Evolutionary conservation across 2,329 filamentous ascomycete genomes (phyloP).

Genomic region (Ophiostoma sp.): DNA sequence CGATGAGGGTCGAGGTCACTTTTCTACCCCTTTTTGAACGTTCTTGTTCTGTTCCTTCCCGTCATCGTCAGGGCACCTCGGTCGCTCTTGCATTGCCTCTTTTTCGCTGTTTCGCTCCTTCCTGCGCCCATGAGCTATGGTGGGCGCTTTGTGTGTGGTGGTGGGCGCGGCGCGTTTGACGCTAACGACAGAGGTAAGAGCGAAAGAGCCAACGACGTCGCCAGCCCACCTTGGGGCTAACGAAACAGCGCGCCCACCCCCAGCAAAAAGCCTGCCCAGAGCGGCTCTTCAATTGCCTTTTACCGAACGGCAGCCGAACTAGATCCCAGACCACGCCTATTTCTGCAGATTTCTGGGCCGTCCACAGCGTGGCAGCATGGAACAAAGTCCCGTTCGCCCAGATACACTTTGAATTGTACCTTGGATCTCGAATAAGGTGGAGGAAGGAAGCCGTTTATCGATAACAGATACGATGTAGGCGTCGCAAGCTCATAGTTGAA

Average conservation of each 20-base stretch:
- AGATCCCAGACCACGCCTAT: not conserved
- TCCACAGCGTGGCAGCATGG: not conserved
- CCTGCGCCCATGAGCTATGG: not conserved
- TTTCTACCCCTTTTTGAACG: not conserved
- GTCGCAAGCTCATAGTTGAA: not conserved
- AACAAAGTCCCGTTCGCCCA: slow-evolving; percentile 22
- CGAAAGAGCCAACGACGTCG: not conserved
- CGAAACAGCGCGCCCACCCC: not conserved
- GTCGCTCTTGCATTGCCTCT: not conserved
- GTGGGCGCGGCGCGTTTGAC: not conserved
- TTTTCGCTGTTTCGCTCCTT: not conserved
- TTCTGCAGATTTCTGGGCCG: not conserved
- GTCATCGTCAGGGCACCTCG: not conserved
- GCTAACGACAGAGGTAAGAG: not conserved
- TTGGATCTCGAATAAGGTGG: not conserved
- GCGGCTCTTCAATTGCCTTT: slow-evolving; percentile 13
- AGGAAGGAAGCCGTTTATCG: not conserved
- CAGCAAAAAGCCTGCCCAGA: not conserved
- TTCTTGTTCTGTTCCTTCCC: not conserved
- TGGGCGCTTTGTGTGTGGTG: not conserved
- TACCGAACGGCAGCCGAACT: slow-evolving; percentile 27
- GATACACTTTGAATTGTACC: not conserved
- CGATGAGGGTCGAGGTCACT: not conserved
- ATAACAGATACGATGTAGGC: not conserved
- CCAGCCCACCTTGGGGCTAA: not conserved